Percentiles rank a stretch among this genome's conserved stretches.
phyloP scores from a whole-genome alignment of 768 basidiomycete genomes.

The Boletus vinaceobasis region DNA sequence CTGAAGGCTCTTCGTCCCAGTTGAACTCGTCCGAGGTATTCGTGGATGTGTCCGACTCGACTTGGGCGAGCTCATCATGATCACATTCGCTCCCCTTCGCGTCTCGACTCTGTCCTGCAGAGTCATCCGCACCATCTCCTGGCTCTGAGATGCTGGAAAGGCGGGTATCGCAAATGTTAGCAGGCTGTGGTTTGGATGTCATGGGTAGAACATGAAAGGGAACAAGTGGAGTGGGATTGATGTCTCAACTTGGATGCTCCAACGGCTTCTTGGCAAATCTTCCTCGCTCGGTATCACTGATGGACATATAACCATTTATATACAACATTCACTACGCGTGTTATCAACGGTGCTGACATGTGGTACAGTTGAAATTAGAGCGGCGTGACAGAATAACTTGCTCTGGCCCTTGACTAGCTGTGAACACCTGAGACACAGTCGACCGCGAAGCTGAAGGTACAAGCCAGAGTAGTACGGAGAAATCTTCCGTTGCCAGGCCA shows the following conservation, averaged over 20 bases:
- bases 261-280: conserved; percentile 1
- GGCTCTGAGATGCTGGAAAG: conserved; percentile 6
- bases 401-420: neutral
- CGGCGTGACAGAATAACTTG: neutral
- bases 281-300: neutral
- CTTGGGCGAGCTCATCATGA: conserved; percentile 6
- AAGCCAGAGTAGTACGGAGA: neutral
- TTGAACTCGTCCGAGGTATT: conserved; percentile 69
- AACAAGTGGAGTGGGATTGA: neutral
- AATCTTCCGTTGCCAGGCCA: neutral
- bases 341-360: neutral
- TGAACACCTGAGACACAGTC: neutral
- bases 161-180: conserved; percentile 2
- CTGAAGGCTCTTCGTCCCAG: conserved; percentile 57
- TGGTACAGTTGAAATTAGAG: neutral
- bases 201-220: conserved; percentile 11
- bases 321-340: conserved; percentile 1
- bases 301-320: conserved; percentile 1
- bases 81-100: conserved; percentile 12
- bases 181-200: conserved; percentile 12
- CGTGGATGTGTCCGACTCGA: conserved; percentile 42
- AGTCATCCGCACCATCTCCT: neutral
- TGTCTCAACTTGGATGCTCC: neutral
- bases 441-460: neutral
- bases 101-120: conserved; percentile 1